Percentiles rank a stretch among this genome's conserved stretches.
These are phyloP conservation scores for Fusarium virguliforme DNA, from an alignment of 2,329 filamentous ascomycete genomes.

Conservation along the genomic window DNA sequence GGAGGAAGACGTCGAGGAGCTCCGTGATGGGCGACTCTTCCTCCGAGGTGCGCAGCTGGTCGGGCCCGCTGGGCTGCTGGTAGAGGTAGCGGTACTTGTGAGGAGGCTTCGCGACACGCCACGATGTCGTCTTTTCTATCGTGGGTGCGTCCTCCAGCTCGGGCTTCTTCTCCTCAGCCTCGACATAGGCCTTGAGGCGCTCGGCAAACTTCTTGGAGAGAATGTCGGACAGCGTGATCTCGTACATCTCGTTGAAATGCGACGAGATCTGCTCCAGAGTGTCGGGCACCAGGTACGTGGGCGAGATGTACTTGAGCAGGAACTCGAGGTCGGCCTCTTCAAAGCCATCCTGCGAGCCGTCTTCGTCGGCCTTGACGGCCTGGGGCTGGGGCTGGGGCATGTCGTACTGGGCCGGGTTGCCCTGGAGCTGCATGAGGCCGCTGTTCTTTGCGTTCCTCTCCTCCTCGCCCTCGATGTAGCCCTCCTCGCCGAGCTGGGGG, in stretches of 20 bases:
- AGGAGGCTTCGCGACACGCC: constrained; percentile 87
- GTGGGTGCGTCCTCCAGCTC: constrained; percentile 66
- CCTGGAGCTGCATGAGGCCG: constrained; percentile 92
- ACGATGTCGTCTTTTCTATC: constrained; percentile 73
- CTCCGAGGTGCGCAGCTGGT: constrained; percentile 56
- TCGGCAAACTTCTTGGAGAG: constrained; percentile 83
- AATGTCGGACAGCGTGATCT: constrained; percentile 85
- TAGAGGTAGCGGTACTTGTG: constrained; percentile 97
- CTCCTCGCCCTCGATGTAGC: constrained; percentile 89
- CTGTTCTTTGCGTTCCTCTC: constrained; percentile 91
- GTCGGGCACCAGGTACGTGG: constrained; percentile 92
- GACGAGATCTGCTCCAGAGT: constrained; percentile 86
- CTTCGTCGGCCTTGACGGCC: constrained; percentile 63
- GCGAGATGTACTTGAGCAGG: constrained; percentile 89
- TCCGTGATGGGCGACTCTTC: constrained; percentile 78
- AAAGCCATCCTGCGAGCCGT: constrained; percentile 65
- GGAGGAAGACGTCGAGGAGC: constrained; percentile 85
- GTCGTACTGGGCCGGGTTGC: constrained; percentile 92
- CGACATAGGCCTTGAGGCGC: constrained; percentile 80
- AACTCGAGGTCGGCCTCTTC: constrained; percentile 89
- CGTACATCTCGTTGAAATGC: constrained; percentile 86
- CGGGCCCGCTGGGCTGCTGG: constrained; percentile 69
- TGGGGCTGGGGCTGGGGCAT: constrained; percentile 76
- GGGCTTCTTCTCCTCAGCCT: constrained; percentile 71
- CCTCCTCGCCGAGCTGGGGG: constrained; percentile 93